A percentile compares a stretch with the other conserved stretches of the same genome.
phyloP scores from a whole-genome alignment of 768 basidiomycete species.

The Gelatoporia subvermispora region DNA sequence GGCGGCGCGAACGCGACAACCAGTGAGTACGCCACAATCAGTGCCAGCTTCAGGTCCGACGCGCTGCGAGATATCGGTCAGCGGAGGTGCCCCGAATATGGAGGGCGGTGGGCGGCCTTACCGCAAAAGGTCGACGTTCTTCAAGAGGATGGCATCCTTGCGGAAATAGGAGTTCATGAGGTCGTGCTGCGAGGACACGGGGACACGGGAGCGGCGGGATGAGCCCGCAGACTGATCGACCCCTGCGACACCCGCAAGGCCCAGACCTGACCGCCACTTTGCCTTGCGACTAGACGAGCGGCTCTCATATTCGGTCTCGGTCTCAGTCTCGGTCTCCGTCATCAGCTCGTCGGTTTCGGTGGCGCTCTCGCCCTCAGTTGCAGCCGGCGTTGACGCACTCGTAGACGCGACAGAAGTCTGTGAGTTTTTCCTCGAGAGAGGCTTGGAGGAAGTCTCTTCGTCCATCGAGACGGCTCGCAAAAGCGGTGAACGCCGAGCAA shows the following conservation, averaged over 20 bases:
- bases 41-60: conserved; percentile 74
- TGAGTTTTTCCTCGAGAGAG: conserved; percentile 22
- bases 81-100: conserved; percentile 2
- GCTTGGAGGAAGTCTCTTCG: conserved; percentile 9
- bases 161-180: conserved; percentile 86
- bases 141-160: conserved; percentile 76
- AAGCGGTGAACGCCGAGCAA: conserved; percentile 78
- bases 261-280: conserved; percentile 7
- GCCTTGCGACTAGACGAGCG: conserved; percentile 1
- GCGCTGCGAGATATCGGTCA: conserved; percentile 46
- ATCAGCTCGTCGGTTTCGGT: conserved; percentile 66
- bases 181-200: conserved; percentile 71
- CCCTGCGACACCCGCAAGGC: conserved; percentile 3
- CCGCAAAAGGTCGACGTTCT: conserved; percentile 84
- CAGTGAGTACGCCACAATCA: conserved; percentile 68
- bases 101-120: conserved; percentile 28
- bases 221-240: conserved; percentile 1
- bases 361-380: conserved; percentile 68
- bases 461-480: conserved; percentile 19
- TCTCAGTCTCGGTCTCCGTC: conserved; percentile 54
- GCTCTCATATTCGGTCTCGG: conserved; percentile 23
- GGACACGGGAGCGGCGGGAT: conserved; percentile 1
- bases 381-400: conserved; percentile 48
- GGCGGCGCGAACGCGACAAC: conserved; percentile 54
- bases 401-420: conserved; percentile 10